Evolutionary conservation across 2,329 filamentous ascomycete species (phyloP).

Genomic region (Botrytis paeoniae): DNA sequence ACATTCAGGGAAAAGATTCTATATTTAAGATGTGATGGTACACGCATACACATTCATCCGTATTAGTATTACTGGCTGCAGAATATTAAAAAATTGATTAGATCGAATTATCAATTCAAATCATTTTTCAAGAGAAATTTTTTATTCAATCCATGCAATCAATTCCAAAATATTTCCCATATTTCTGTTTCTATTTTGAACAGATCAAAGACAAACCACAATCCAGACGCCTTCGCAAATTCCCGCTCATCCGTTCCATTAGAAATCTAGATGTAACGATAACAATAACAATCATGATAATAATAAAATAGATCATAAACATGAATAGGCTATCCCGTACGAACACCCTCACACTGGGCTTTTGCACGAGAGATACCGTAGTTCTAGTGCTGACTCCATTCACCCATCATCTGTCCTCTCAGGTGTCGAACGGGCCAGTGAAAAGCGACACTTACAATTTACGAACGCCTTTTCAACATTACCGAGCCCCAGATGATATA

Average conservation of each 20-base stretch:
- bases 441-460: neutral
- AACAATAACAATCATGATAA: neutral
- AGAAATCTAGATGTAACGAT: neutral
- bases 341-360: neutral
- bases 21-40: neutral
- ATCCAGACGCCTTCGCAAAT: neutral
- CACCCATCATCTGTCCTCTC: neutral
- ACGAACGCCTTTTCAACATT: neutral
- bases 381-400: neutral
- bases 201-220: neutral
- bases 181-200: neutral
- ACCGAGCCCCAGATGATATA: neutral
- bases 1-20: neutral
- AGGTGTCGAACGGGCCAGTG: neutral
- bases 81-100: neutral
- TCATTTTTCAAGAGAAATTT: neutral
- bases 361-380: neutral
- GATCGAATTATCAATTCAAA: neutral
- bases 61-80: neutral
- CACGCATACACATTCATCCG: neutral
- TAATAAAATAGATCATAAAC: neutral
- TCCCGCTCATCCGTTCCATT: neutral
- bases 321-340: neutral
- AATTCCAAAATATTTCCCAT: neutral
- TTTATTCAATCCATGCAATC: neutral